Evolutionary conservation across 2,329 filamentous ascomycete species (phyloP), one percentile per base, ranked within the genome.

Genomic region (Calonectria ilicicola): DNA sequence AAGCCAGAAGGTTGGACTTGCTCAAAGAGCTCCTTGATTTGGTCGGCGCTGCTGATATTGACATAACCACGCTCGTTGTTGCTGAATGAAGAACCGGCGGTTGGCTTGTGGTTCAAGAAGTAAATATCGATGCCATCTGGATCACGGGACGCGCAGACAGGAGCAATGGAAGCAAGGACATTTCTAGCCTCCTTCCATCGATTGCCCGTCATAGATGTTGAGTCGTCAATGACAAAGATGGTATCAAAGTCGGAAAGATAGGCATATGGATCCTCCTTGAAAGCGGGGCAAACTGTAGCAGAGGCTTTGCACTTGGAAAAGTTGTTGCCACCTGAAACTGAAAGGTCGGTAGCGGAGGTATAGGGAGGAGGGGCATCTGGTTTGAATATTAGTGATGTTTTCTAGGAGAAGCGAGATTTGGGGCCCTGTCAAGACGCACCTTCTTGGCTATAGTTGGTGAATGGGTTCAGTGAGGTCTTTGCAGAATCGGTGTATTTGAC

Each of bases 201-300:
- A n/a, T 86, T 81, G n/a, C 93, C 94, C 1, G 87, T 86, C 96
- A 98, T 98, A 78, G 93, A 96, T 6, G 91, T 91, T n/a, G 93
- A 95, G 86, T 98, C 96, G 81, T 98, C 96, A 80, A 98, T 95
- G 1, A 98, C 85, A 82, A 98, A 96, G 69, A 96, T 85, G 38
- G 95, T 98, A 84, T 98, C 95, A 81, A 98, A 98, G 19, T 88
- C 88, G 49, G 85, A 82, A 6, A 98, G 91, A 81, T 98, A 98
- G 2, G 91, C 89, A 81, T 94, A 97, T 2, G 88, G 90, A 78
- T 95, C 93, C 76, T 95, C 92, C 26, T 84, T 83, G 10, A 82
- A 83, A 8, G 73, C 21, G 32, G 2, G 15, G 58, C 75, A 10
- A 10, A 9, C 29, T 32, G 29, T 32, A 9, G 29, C 5, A 32